phyloP scores from a whole-genome alignment of 176 grass and related monocot species.

The Alopecurus myosuroides region DNA sequence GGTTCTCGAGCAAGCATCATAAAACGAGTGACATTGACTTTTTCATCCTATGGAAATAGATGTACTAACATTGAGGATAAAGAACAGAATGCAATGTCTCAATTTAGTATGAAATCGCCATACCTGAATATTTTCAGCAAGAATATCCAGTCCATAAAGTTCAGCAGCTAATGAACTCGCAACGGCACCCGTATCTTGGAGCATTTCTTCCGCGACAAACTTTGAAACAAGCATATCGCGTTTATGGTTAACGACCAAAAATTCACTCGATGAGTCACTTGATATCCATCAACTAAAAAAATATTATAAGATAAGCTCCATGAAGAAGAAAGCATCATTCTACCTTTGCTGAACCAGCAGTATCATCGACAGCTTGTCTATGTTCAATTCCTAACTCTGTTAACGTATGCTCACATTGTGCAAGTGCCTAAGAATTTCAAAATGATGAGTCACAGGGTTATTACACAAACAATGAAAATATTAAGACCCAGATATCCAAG shows the following conservation, averaged over 20 bases:
- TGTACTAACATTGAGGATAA: slow-evolving; percentile 11
- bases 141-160: slow-evolving; percentile 84
- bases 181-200: slow-evolving; percentile 70
- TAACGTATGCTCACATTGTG: slow-evolving; percentile 84
- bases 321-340: slow-evolving; percentile 1
- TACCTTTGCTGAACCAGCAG: slow-evolving; percentile 92
- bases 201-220: slow-evolving; percentile 61
- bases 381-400: slow-evolving; percentile 67
- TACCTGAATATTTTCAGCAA: slow-evolving; percentile 97
- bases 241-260: slow-evolving; percentile 3
- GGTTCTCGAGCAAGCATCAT: slow-evolving; percentile 87
- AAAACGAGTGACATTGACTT: slow-evolving; percentile 85
- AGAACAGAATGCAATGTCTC: neutral
- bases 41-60: slow-evolving; percentile 63
- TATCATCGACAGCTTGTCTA: slow-evolving; percentile 94
- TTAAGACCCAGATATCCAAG: neutral
- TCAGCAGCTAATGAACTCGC: slow-evolving; percentile 86
- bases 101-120: neutral
- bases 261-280: slow-evolving; percentile 1
- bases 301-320: neutral
- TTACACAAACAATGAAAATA: neutral
- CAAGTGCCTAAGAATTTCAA: slow-evolving; percentile 64
- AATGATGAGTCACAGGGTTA: slow-evolving; percentile 9
- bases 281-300: neutral
- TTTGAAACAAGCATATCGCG: slow-evolving; percentile 13